These are phyloP conservation scores for Talaromyces liani DNA, from an alignment of 495 filamentous ascomycete species.

Conservation along the genomic window DNA sequence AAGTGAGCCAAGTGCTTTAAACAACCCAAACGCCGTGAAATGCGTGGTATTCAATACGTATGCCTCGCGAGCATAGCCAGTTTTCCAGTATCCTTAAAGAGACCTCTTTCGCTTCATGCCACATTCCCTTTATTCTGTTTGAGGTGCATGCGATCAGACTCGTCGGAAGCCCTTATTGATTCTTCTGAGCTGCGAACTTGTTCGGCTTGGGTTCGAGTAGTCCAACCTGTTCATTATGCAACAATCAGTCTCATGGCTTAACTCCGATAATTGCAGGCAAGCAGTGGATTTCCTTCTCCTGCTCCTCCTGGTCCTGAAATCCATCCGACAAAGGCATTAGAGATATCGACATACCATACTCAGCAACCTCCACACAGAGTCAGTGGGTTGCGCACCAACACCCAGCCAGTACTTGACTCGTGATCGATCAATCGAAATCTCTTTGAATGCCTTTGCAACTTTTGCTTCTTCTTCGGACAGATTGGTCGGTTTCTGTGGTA, in stretches of 20 bases:
- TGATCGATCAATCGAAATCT: constrained; percentile 74
- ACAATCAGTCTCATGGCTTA: not conserved
- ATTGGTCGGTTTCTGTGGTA: constrained; percentile 58
- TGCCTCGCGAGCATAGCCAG: not conserved
- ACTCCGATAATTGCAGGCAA: not conserved
- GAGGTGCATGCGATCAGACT: not conserved
- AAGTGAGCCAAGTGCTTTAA: not conserved
- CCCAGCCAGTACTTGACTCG: constrained; percentile 94
- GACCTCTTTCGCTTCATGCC: not conserved
- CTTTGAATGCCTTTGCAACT: constrained; percentile 60
- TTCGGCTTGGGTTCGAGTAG: constrained; percentile 8
- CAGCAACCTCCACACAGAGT: constrained; percentile 80
- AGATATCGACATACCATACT: constrained; percentile 58
- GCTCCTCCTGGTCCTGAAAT: not conserved
- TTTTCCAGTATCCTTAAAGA: not conserved
- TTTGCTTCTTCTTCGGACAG: constrained; percentile 55
- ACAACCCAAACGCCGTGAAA: constrained; percentile 5
- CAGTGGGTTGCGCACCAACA: constrained; percentile 89
- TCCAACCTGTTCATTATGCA: not conserved
- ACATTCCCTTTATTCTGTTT: not conserved
- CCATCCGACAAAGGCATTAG: not conserved
- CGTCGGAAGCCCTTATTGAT: not conserved
- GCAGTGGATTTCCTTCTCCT: not conserved
- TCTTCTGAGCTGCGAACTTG: constrained; percentile 2
- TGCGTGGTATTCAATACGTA: not conserved